Evolutionary conservation across 2,329 filamentous ascomycete species (phyloP).

Genomic region (Monilinia laxa): DNA sequence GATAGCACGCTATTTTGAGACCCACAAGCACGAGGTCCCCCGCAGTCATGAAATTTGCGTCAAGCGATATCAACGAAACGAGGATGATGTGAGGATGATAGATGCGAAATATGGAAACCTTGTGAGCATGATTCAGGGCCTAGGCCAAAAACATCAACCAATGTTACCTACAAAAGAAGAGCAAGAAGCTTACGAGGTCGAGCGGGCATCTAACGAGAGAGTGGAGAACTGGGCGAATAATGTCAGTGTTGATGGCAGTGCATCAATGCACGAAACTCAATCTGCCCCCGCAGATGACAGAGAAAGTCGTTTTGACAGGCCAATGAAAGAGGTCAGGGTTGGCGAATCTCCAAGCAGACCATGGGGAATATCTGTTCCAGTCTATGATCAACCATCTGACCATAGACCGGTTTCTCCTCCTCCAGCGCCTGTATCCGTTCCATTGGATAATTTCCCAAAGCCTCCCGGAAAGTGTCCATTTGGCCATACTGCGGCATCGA

Average conservation of each 20-base stretch:
- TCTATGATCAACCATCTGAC: constrained; percentile 47
- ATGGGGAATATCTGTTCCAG: constrained; percentile 85
- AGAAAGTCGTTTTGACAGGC: constrained; percentile 75
- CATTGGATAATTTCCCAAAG: constrained; percentile 31
- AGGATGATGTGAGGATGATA: constrained; percentile 79
- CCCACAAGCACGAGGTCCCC: constrained; percentile 91
- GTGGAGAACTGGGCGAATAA: constrained; percentile 85
- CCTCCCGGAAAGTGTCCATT: constrained; percentile 35
- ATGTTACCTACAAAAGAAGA: constrained; percentile 67
- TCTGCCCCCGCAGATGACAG: constrained; percentile 54
- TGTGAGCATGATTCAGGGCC: constrained; percentile 89
- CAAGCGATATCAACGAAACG: constrained; percentile 82
- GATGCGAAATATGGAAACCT: constrained; percentile 87
- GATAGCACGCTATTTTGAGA: constrained; percentile 89
- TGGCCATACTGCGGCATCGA: constrained; percentile 42
- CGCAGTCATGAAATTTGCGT: constrained; percentile 93
- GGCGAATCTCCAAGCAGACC: constrained; percentile 91
- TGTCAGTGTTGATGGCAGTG: constrained; percentile 59
- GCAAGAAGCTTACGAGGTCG: constrained; percentile 43
- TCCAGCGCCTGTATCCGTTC: constrained; percentile 48
- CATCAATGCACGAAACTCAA: constrained; percentile 42
- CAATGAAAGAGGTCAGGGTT: constrained; percentile 84
- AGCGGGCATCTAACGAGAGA: constrained; percentile 61
- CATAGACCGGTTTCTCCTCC: constrained; percentile 55
- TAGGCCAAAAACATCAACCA: constrained; percentile 83